phyloP scores from a whole-genome alignment of 768 basidiomycete genomes.

The Cystobasidium ongulense region DNA sequence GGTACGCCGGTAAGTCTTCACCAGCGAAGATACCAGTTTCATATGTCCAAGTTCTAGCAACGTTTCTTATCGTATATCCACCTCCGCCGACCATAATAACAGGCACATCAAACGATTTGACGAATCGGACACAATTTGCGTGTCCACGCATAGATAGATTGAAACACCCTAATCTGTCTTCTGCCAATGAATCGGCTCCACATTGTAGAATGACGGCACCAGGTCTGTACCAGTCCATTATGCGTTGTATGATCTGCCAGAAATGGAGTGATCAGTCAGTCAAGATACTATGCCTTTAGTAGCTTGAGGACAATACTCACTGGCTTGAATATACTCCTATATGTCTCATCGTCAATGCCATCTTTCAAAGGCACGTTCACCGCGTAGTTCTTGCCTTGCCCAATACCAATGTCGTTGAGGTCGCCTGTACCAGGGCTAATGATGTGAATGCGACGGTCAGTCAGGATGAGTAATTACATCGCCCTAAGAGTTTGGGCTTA shows the following conservation, averaged over 20 bases:
- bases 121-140: conserved; percentile 82
- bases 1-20: conserved; percentile 67
- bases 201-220: conserved; percentile 85
- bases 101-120: conserved; percentile 82
- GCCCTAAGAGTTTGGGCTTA: not conserved
- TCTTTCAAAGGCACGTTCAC: conserved; percentile 90
- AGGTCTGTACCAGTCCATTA: conserved; percentile 80
- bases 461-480: not conserved
- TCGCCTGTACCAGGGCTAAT: conserved; percentile 71
- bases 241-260: conserved; percentile 74
- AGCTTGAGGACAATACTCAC: conserved; percentile 51
- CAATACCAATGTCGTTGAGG: conserved; percentile 74
- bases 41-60: conserved; percentile 97
- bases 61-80: conserved; percentile 93
- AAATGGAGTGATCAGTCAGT: not conserved
- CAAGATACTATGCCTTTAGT: not conserved
- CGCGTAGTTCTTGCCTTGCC: conserved; percentile 71
- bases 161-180: conserved; percentile 92
- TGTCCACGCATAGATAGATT: conserved; percentile 87
- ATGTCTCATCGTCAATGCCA: conserved; percentile 84
- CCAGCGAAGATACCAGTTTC: conserved; percentile 95
- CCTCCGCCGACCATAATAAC: conserved; percentile 87
- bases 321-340: conserved; percentile 80
- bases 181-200: conserved; percentile 88
- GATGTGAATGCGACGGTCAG: not conserved